Percentiles rank a stretch among this genome's conserved stretches.
Evolutionary conservation across 2,329 filamentous ascomycete species (phyloP).

Genomic region (Talaromyces piceae): DNA sequence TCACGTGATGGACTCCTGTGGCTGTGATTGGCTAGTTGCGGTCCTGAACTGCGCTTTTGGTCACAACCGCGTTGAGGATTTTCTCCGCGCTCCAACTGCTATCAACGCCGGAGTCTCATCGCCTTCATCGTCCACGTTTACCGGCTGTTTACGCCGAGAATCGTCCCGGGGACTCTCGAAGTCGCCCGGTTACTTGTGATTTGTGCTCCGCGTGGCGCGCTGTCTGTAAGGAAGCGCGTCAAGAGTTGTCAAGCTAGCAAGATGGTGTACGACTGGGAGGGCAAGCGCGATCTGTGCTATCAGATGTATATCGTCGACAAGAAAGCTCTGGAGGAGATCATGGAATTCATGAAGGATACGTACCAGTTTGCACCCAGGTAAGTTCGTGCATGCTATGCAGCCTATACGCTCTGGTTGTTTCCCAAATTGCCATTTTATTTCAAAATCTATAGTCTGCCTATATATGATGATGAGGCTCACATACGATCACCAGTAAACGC

Average conservation of each 20-base stretch:
- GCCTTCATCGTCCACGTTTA: not conserved
- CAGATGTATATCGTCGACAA: constrained; percentile 71
- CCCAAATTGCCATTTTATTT: not conserved
- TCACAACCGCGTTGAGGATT: constrained; percentile 3
- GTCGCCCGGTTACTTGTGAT: not conserved
- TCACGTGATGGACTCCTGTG: not conserved
- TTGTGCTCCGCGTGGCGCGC: not conserved
- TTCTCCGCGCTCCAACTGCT: constrained; percentile 2
- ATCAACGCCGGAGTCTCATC: not conserved
- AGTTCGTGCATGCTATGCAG: constrained; percentile 19
- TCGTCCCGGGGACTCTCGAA: not conserved
- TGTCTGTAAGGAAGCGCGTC: not conserved
- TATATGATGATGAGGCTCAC: not conserved
- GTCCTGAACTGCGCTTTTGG: constrained; percentile 10
- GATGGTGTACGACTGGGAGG: constrained; percentile 59
- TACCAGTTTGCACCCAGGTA: constrained; percentile 66
- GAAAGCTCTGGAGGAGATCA: constrained; percentile 65
- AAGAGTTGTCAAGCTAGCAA: constrained; percentile 9
- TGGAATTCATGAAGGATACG: constrained; percentile 58
- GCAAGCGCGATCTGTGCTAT: constrained; percentile 58
- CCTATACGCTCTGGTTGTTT: not conserved
- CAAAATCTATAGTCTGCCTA: not conserved
- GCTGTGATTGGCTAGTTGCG: not conserved
- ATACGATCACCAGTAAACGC: constrained; percentile 49
- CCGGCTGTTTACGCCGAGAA: not conserved